Base-by-base conservation (phyloP, 768 basidiomycete genomes). In the Pulveroboletus sp. region DNA sequence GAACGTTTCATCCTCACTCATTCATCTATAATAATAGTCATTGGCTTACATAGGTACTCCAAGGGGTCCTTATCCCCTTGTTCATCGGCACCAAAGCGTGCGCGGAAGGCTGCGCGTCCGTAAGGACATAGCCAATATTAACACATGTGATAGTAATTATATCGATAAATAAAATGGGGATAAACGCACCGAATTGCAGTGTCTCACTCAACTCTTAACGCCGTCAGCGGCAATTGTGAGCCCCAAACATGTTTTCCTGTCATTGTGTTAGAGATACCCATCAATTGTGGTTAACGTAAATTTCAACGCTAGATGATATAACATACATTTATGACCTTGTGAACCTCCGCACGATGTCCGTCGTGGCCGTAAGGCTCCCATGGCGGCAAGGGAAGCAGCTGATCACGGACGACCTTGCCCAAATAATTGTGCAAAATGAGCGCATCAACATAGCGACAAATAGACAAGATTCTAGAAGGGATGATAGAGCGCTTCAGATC, bases 291-390 rank as follows among this genome's bases (percentile, higher is more conserved):
- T 51, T 52, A 28, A 62, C 55, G 39, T 51, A 58, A 36, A 59
- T 45, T 49, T 62, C 55, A 39, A 54, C 37, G 39, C 57, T 54
- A 26, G 64, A 41, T 28, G 47, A 56, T 30, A 50, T 32, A 30
- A 62, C 69, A 39, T 56, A 49, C 6, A n/a, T 56, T 39, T 18
- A 64, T 40, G 28, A 61, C 46, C 13, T 50, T 28, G 45, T 60
- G 55, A 26, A 70, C 44, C 47, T 63, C 61, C 39, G 50, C 61
- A 38, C 60, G 66, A 53, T 64, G 58, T n/a, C 60, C 65, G 48
- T 63, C 58, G 52, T 64, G 61, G 28, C 51, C 47, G 54, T 56
- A 55, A 44, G 57, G 54, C 38, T 51, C 58, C 42, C 44, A 58
- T 30, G 39, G 46, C 31, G 43, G 50, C 28, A 33, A 47, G 41